Evolutionary conservation across 805 yeast species (phyloP).

Genomic region (Starmerella geochares): DNA sequence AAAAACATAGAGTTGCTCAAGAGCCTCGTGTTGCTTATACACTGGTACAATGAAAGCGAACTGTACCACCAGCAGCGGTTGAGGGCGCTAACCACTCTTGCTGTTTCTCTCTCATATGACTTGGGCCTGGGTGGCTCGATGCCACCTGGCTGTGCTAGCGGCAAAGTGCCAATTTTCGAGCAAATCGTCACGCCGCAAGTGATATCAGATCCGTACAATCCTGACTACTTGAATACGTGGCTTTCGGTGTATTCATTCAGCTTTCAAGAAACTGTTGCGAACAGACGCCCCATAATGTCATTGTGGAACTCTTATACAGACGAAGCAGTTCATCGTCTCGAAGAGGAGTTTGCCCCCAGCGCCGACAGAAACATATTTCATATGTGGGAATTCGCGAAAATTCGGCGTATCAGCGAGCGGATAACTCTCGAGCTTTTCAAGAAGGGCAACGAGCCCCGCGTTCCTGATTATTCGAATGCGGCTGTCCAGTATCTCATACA

Average conservation of each 20-base stretch:
- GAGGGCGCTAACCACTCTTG: slow-evolving; percentile 55
- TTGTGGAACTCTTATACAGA: slow-evolving; percentile 44
- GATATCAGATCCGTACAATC: slow-evolving; percentile 34
- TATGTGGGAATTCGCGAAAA: slow-evolving; percentile 38
- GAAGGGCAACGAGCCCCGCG: slow-evolving; percentile 36
- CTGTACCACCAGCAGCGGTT: slow-evolving; percentile 68
- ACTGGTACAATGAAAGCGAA: slow-evolving; percentile 82
- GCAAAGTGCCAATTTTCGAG: slow-evolving; percentile 25
- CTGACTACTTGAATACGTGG: slow-evolving; percentile 45
- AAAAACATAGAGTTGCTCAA: slow-evolving; percentile 61
- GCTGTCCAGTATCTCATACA: slow-evolving; percentile 36
- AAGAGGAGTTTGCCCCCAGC: slow-evolving; percentile 7
- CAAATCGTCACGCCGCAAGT: slow-evolving; percentile 34
- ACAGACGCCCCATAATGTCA: slow-evolving; percentile 50
- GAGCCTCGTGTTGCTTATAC: slow-evolving; percentile 47
- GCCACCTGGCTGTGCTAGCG: slow-evolving; percentile 14
- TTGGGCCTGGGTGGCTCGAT: slow-evolving; percentile 55
- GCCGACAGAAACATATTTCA: slow-evolving; percentile 9
- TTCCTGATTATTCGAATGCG: slow-evolving; percentile 32
- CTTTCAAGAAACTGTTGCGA: slow-evolving; percentile 38
- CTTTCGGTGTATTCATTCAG: slow-evolving; percentile 21
- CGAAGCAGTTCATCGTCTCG: slow-evolving; percentile 45
- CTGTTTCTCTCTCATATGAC: slow-evolving; percentile 63
- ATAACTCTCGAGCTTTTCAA: slow-evolving; percentile 33
- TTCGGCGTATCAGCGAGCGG: slow-evolving; percentile 47